phyloP scores from a whole-genome alignment of 768 basidiomycete genomes.

The Mycena leptocephala region DNA sequence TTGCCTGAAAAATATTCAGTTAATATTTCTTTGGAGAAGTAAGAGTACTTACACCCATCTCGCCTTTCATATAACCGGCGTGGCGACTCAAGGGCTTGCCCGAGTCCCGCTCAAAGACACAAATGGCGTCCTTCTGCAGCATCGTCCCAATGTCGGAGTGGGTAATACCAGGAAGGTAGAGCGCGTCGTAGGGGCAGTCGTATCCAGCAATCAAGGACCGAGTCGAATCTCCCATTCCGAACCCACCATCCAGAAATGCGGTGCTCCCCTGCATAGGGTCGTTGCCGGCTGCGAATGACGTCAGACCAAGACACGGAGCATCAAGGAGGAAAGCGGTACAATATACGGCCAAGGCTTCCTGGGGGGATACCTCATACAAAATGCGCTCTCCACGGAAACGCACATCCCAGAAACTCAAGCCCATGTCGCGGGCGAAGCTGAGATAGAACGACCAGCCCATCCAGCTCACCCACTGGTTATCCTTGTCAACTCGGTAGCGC shows the following conservation, averaged over 20 bases:
- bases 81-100: slow-evolving; percentile 74
- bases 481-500: slow-evolving; percentile 70
- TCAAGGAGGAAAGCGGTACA: slow-evolving; percentile 44
- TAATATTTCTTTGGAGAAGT: not conserved
- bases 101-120: slow-evolving; percentile 76
- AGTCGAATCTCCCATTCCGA: slow-evolving; percentile 74
- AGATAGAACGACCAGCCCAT: slow-evolving; percentile 78
- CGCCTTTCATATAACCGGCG: slow-evolving; percentile 66
- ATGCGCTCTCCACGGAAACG: slow-evolving; percentile 72
- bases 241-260: slow-evolving; percentile 75
- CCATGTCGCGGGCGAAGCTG: slow-evolving; percentile 80
- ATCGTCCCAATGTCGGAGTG: slow-evolving; percentile 62
- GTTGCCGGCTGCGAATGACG: slow-evolving; percentile 60
- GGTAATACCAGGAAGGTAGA: slow-evolving; percentile 73
- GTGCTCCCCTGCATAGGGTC: slow-evolving; percentile 76
- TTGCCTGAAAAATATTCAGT: slow-evolving; percentile 48
- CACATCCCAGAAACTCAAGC: slow-evolving; percentile 73
- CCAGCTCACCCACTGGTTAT: slow-evolving; percentile 74
- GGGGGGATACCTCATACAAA: slow-evolving; percentile 74
- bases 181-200: slow-evolving; percentile 76
- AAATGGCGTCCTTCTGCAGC: slow-evolving; percentile 69
- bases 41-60: slow-evolving; percentile 59
- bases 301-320: not conserved
- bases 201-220: slow-evolving; percentile 78
- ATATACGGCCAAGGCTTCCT: slow-evolving; percentile 77